Evolutionary conservation across 192 early-diverging fungal species (phyloP).

Genomic region (Blastocladiella britannica): DNA sequence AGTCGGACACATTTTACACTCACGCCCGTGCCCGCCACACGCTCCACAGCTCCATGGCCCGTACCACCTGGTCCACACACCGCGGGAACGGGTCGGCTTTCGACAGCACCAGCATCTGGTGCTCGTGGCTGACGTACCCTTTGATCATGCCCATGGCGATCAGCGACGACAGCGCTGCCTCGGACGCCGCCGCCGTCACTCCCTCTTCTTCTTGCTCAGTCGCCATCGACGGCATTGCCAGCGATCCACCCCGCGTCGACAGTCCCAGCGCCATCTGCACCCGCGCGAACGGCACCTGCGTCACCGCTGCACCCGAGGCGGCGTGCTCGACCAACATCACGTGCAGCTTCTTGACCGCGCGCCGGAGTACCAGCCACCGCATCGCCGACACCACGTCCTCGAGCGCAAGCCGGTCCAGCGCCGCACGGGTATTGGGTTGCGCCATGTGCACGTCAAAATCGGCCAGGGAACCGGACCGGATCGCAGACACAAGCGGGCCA

Average conservation of each 20-base stretch:
- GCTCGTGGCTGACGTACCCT: not conserved
- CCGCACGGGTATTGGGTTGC: not conserved
- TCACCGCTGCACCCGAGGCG: too few species aligned
- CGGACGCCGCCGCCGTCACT: too few species aligned
- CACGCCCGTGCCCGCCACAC: too few species aligned
- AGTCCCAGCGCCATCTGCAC: not conserved
- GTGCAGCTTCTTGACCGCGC: not conserved
- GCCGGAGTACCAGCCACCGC: not conserved
- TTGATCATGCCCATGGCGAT: not conserved
- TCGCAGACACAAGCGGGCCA: not conserved
- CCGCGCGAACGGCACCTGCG: not conserved
- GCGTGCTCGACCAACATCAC: too few species aligned
- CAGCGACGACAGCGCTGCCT: not conserved
- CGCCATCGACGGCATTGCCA: not conserved
- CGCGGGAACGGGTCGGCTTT: not conserved
- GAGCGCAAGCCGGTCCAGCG: not conserved
- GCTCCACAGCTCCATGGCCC: not conserved
- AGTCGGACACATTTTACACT: too few species aligned
- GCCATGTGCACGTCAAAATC: not conserved
- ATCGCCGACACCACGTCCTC: not conserved
- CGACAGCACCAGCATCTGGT: not conserved
- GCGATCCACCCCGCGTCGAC: not conserved
- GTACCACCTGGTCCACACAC: not conserved
- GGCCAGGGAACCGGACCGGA: not conserved
- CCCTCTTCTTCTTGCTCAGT: too few species aligned